Conservation (phyloP, 2,329 filamentous ascomycete genomes). For the Coniochaeta sp. region DNA sequence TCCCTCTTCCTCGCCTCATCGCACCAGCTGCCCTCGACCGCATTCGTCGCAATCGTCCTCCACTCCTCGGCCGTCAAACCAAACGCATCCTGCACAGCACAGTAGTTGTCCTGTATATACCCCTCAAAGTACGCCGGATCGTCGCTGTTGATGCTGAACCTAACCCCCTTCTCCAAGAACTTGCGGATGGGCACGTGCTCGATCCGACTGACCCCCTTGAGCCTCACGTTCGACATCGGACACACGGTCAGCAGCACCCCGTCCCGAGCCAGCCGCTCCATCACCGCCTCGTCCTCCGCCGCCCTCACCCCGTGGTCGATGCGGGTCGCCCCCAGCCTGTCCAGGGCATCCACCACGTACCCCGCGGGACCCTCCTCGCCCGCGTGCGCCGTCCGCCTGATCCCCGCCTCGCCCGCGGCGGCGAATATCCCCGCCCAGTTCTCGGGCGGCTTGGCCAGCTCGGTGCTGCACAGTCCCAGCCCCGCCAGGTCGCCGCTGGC, state of each 20-base stretch:
- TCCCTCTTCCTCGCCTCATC: constrained; percentile 51
- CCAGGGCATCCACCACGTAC: constrained; percentile 58
- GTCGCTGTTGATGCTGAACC: constrained; percentile 67
- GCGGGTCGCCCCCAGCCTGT: constrained; percentile 52
- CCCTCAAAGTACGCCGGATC: constrained; percentile 71
- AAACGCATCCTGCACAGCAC: constrained; percentile 67
- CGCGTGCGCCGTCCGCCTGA: constrained; percentile 64
- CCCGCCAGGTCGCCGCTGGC: constrained; percentile 21
- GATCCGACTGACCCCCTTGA: constrained; percentile 47
- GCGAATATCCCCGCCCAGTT: constrained; percentile 56
- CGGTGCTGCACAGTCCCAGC: constrained; percentile 20
- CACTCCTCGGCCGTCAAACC: constrained; percentile 56
- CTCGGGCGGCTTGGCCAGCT: constrained; percentile 32
- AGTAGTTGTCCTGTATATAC: constrained; percentile 70
- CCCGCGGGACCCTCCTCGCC: constrained; percentile 66
- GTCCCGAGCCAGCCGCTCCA: constrained; percentile 48
- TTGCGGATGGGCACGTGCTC: constrained; percentile 51
- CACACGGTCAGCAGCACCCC: constrained; percentile 62
- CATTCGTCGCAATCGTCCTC: constrained; percentile 52
- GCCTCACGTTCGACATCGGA: constrained; percentile 63
- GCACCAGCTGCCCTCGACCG: constrained; percentile 66
- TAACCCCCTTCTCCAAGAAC: constrained; percentile 56
- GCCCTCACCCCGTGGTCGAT: constrained; percentile 71
- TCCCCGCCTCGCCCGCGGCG: constrained; percentile 38
- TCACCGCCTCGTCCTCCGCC: constrained; percentile 48